Conservation (phyloP, 306 rosid species). For the Senna tora region DNA sequence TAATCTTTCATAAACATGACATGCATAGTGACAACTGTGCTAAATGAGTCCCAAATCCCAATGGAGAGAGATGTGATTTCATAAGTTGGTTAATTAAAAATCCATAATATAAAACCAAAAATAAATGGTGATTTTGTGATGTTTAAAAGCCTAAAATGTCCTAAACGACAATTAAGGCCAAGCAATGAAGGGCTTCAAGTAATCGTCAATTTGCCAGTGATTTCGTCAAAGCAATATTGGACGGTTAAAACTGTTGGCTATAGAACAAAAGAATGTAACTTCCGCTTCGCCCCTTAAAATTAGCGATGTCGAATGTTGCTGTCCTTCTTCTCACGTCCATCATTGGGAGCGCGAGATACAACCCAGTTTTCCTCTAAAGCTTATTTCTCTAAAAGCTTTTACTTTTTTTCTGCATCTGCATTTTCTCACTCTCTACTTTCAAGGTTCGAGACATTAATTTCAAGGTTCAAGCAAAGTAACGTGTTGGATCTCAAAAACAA, state of each 20-base stretch:
- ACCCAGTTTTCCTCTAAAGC: not conserved
- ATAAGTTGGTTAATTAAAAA: no score
- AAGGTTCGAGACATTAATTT: not conserved
- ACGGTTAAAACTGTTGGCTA: slow-evolving; percentile 17
- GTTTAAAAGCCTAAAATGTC: not conserved
- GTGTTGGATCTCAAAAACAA: slow-evolving; percentile 33
- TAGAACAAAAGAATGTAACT: not conserved
- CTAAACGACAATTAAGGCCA: not conserved
- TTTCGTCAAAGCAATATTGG: not conserved
- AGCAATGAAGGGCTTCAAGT: not conserved
- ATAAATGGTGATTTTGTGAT: no score
- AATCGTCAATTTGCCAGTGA: not conserved
- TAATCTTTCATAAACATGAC: no score
- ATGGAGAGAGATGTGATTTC: no score
- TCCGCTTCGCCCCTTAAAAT: slow-evolving; percentile 11
- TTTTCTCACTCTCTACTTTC: not conserved
- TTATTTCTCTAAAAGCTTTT: not conserved
- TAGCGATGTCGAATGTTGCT: not conserved
- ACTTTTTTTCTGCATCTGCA: no score
- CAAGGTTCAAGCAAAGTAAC: not conserved
- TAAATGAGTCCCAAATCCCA: no score
- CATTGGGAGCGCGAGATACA: not conserved
- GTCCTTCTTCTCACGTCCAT: slow-evolving; percentile 7
- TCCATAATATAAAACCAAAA: not conserved
- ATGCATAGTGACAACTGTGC: no score